A percentile compares a stretch with the other conserved stretches of the same genome.
Conservation (phyloP, 495 filamentous ascomycete genomes). For the Letharia lupina region DNA sequence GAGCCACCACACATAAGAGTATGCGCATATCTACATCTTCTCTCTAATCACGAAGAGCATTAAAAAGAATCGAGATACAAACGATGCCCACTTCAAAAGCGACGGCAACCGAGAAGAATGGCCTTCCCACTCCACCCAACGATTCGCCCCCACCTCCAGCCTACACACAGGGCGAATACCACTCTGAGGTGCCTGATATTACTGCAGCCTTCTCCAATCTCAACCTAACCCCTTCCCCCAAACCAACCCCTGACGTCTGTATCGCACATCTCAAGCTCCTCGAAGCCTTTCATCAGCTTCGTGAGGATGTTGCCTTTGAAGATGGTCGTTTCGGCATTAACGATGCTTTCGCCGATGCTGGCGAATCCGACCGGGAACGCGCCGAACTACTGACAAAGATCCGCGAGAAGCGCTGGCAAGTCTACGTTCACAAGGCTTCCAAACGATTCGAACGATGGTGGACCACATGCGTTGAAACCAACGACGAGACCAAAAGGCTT, state of each 20-base stretch:
- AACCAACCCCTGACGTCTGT: slow-evolving; percentile 40
- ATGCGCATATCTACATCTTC: no score
- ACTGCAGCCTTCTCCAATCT: slow-evolving; percentile 24
- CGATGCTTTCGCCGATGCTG: slow-evolving; percentile 32
- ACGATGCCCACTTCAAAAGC: background rate
- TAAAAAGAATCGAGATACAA: background rate
- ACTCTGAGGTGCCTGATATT: slow-evolving; percentile 1
- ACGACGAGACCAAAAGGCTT: background rate
- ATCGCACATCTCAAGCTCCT: slow-evolving; percentile 73
- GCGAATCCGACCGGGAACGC: slow-evolving; percentile 17
- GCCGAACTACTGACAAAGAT: slow-evolving; percentile 33
- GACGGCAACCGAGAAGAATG: background rate
- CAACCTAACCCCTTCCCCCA: slow-evolving; percentile 12
- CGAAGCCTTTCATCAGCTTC: slow-evolving; percentile 57
- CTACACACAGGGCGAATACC: background rate
- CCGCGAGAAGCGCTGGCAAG: slow-evolving; percentile 71
- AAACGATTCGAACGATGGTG: slow-evolving; percentile 72
- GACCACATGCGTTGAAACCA: slow-evolving; percentile 29
- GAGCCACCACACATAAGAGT: no score
- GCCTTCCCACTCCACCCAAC: background rate
- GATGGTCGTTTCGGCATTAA: slow-evolving; percentile 59
- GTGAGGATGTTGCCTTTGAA: slow-evolving; percentile 53
- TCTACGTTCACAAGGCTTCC: slow-evolving; percentile 66
- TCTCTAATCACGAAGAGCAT: background rate
- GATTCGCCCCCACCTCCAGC: background rate